Base-by-base conservation (phyloP, 495 filamentous ascomycete species). In the Penicillium bovifimosum region DNA sequence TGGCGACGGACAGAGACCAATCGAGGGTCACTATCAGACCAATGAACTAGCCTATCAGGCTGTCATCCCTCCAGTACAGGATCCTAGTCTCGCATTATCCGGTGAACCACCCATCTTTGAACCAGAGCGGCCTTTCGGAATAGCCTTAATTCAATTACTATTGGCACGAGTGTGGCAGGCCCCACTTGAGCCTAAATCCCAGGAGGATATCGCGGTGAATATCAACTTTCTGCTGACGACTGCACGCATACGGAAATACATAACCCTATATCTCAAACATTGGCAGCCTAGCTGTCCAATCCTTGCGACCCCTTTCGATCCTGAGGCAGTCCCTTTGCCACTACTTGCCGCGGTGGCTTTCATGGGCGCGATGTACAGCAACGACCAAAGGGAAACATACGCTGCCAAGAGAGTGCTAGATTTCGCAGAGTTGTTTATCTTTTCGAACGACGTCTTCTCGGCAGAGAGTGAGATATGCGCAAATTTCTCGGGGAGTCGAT, bases 361-460 rank as follows among this genome's bases (percentile, higher is more conserved):
- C 20, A 74, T 77, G 65, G 76, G 76, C 6, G 76, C 74, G 0
- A 76, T 77, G 65, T 79, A 79, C 49, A 73, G 71, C 24, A 53
- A 54, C 6, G 69, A 74, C 32, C 60, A 69, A 29, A 62, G 60
- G 42, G 76, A 77, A 41, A 52, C 62, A 0, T 61, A 61, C 17
- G 54, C 63, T 14, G 72, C 74, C 6, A 76, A 73, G 45, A 57
- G 68, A 20, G 42, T 77, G 16, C 57, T 77, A 0, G 76, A 79
- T 50, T 69, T 79, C 52, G 72, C 67, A 7, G 76, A 79, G 46
- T 58, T 79, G 0, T 73, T 70, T 27, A 56, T 75, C 10, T 77
- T 71, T 46, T 76, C 75, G 0, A 69, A 61, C 32, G 67, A 74
- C 17, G 60, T 70, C 5, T 73, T 69, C 35, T 71, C 74, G 1